phyloP scores from a whole-genome alignment of 345 rosid genomes.

The Eucalyptus lansdowneana region DNA sequence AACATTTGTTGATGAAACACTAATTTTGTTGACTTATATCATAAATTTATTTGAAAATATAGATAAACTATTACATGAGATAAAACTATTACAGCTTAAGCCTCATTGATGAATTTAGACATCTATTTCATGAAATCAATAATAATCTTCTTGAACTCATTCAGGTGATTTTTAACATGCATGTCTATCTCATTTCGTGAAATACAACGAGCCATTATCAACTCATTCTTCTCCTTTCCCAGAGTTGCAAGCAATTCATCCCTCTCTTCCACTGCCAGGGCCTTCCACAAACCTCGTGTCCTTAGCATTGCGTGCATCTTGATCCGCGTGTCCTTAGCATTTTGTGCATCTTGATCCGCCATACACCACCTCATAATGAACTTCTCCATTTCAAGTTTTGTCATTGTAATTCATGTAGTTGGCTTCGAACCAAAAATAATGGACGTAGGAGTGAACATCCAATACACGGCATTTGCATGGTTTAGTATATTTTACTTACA shows the following conservation, averaged over 20 bases:
- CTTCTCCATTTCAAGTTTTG: background rate
- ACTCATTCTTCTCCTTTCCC: background rate
- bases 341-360: background rate
- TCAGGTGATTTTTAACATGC: background rate
- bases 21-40: background rate
- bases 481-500: background rate
- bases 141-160: background rate
- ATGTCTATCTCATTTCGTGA: background rate
- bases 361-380: background rate
- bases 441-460: background rate
- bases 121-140: background rate
- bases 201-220: background rate
- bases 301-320: too few species aligned
- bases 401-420: background rate
- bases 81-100: background rate
- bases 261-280: background rate
- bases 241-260: background rate
- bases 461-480: background rate
- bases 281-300: background rate
- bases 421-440: background rate
- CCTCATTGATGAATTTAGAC: background rate
- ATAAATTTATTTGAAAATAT: background rate
- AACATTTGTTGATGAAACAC: background rate
- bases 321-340: too few species aligned
- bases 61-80: background rate